Percentiles rank a stretch among this genome's conserved stretches.
Conservation (phyloP, 305 asterid species). For the Nicotiana rustica region DNA sequence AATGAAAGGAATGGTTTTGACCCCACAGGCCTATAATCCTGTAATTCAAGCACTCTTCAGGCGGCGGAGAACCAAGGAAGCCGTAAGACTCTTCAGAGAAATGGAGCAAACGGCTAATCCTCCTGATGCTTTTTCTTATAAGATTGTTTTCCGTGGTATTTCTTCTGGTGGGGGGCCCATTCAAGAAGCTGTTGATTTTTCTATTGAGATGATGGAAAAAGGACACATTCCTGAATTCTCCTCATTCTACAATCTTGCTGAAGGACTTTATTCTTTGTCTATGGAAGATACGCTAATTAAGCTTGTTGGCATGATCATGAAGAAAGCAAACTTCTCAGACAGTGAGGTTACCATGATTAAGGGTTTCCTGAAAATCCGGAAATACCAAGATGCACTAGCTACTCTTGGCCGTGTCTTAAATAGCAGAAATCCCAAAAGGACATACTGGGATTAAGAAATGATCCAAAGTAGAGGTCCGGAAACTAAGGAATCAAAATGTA, state of each 20-base stretch:
- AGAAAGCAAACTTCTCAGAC: constrained; percentile 58
- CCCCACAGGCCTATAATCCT: constrained; percentile 85
- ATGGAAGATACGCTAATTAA: constrained; percentile 75
- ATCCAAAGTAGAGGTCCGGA: constrained; percentile 22
- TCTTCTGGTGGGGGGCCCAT: constrained; percentile 89
- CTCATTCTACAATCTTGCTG: constrained; percentile 78
- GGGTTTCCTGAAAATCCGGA: constrained; percentile 79
- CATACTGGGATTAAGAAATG: constrained; percentile 48
- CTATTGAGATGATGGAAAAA: constrained; percentile 72
- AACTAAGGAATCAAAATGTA: constrained; percentile 21
- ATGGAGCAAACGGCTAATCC: constrained; percentile 82
- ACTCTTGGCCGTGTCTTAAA: constrained; percentile 62
- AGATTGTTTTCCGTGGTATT: constrained; percentile 76
- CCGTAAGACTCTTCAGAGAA: constrained; percentile 81
- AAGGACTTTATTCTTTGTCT: constrained; percentile 74
- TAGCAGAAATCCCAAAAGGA: constrained; percentile 52
- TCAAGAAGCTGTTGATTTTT: constrained; percentile 87
- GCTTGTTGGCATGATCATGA: constrained; percentile 67
- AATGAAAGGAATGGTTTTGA: constrained; percentile 81
- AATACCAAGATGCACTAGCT: constrained; percentile 76
- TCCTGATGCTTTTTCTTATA: constrained; percentile 82
- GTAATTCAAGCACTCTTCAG: constrained; percentile 72
- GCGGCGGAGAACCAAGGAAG: constrained; percentile 65
- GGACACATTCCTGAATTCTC: constrained; percentile 74
- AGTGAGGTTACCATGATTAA: constrained; percentile 70